These are phyloP conservation scores for Aspergillus phoenicis DNA, from an alignment of 2,329 filamentous ascomycete species.

Conservation along the genomic window DNA sequence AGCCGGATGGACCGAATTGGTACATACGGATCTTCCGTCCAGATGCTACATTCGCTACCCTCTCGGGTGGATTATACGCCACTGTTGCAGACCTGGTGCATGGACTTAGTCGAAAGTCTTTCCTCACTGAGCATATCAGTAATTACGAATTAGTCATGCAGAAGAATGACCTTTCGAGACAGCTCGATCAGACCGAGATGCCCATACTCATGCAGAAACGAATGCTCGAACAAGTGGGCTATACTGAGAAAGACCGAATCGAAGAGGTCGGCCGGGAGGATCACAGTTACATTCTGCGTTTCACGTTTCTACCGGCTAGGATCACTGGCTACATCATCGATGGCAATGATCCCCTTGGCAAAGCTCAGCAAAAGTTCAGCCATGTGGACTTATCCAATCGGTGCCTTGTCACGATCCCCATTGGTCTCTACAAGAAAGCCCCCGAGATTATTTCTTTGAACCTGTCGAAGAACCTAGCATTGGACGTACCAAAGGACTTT, in stretches of 20 bases:
- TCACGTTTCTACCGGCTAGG: constrained; percentile 88
- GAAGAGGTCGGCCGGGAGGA: constrained; percentile 95
- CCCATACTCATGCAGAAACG: constrained; percentile 90
- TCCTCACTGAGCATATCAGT: constrained; percentile 82
- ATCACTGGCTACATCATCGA: constrained; percentile 79
- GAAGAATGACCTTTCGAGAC: constrained; percentile 85
- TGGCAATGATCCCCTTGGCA: constrained; percentile 70
- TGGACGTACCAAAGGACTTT: constrained; percentile 94
- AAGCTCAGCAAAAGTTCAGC: constrained; percentile 79
- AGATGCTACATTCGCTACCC: constrained; percentile 90
- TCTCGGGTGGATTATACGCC: constrained; percentile 80
- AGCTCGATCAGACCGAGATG: constrained; percentile 75
- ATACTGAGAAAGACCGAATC: constrained; percentile 80
- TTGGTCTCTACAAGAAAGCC: constrained; percentile 87
- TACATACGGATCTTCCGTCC: constrained; percentile 94
- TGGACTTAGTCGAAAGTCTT: constrained; percentile 93
- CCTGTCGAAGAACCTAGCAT: constrained; percentile 84
- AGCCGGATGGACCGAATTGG: constrained; percentile 75
- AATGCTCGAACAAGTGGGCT: constrained; percentile 87
- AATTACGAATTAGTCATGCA: constrained; percentile 96
- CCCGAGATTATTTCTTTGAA: constrained; percentile 93
- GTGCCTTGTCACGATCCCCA: constrained; percentile 92
- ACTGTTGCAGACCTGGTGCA: constrained; percentile 83
- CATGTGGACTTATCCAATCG: constrained; percentile 89
- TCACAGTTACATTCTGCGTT: constrained; percentile 94